These are phyloP conservation scores for Gracilaria domingensis DNA, from an alignment of 23 red algal genomes.

Conservation along the genomic window DNA sequence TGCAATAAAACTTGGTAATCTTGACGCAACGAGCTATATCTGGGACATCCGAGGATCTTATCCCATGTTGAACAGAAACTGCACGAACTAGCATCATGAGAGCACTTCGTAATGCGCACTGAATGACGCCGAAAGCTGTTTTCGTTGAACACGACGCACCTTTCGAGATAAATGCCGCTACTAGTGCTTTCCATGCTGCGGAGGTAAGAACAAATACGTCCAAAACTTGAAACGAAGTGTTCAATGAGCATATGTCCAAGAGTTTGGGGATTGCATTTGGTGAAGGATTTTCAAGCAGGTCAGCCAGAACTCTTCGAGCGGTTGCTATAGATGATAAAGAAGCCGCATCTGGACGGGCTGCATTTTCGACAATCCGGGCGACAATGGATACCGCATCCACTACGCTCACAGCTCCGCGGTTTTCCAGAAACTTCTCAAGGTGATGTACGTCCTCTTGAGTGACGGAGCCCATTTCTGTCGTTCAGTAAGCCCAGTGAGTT, in stretches of 20 bases:
- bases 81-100: constrained; percentile 14
- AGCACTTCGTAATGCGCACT: constrained; percentile 29
- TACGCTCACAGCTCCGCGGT: background rate
- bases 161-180: background rate
- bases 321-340: background rate
- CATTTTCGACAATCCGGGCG: constrained; percentile 30
- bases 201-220: constrained; percentile 31
- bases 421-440: background rate
- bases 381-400: constrained; percentile 16
- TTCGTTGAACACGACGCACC: background rate
- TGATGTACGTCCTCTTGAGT: constrained; percentile 1
- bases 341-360: background rate
- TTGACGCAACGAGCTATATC: constrained; percentile 29
- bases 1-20: constrained; percentile 43
- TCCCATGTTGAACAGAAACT: background rate
- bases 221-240: background rate
- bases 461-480: background rate
- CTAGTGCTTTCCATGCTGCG: constrained; percentile 36
- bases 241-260: background rate
- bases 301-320: background rate
- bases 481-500: background rate
- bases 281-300: constrained; percentile 8
- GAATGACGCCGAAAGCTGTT: constrained; percentile 3
- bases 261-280: background rate
- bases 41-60: background rate